Evolutionary conservation across 2,329 filamentous ascomycete genomes (phyloP).

Genomic region (Diaporthe sp.): DNA sequence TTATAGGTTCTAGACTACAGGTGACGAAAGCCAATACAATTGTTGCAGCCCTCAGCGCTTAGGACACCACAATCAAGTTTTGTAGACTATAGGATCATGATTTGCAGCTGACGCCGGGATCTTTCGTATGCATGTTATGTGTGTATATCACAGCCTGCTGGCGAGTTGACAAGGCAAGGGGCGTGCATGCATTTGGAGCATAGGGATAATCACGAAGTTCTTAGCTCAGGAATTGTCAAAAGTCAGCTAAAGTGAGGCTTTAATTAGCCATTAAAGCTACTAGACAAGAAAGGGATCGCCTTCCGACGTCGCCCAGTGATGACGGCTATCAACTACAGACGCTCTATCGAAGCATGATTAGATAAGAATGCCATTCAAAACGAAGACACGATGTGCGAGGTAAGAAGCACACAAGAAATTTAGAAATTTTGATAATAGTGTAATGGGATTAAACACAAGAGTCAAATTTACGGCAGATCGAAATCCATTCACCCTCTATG

Average conservation of each 20-base stretch:
- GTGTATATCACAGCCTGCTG: not conserved
- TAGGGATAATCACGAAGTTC: not conserved
- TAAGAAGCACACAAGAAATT: no score
- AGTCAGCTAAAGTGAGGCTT: no score
- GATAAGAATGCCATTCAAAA: no score
- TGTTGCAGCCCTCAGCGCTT: not conserved
- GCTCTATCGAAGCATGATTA: no score
- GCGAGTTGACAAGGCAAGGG: not conserved
- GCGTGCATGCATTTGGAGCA: not conserved
- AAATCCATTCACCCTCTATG: not conserved
- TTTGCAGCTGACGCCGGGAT: not conserved
- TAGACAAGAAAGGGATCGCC: no score
- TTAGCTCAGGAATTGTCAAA: not conserved
- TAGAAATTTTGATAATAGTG: not conserved
- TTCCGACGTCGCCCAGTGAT: no score
- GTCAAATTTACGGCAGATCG: not conserved
- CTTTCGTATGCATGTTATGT: not conserved
- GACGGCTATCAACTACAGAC: no score
- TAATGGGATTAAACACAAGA: not conserved
- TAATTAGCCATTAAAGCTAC: no score
- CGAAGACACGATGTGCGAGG: no score
- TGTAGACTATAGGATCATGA: not conserved
- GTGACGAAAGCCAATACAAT: not conserved
- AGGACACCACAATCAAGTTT: not conserved
- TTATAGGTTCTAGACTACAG: not conserved